These are phyloP conservation scores for Cornus suecica DNA, from an alignment of 148 eudicot species.

Conservation along the genomic window DNA sequence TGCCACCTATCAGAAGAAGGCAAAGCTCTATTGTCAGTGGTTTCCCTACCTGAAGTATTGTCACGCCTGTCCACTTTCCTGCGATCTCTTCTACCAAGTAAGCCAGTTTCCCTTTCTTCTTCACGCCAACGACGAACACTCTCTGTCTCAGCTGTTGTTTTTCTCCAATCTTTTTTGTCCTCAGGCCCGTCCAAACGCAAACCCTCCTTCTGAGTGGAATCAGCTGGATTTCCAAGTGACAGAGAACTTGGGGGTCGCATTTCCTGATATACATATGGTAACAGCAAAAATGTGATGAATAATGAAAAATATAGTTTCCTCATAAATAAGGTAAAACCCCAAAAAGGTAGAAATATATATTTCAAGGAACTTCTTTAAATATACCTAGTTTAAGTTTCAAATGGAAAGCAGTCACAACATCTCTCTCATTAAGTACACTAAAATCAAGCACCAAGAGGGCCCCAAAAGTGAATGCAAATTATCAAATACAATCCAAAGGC, in stretches of 20 bases:
- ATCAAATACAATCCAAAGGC: background rate
- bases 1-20: constrained; percentile 75
- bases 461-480: background rate
- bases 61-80: constrained; percentile 81
- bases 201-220: constrained; percentile 62
- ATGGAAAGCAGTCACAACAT: background rate
- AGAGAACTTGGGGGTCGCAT: constrained; percentile 72
- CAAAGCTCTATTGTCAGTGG: constrained; percentile 45
- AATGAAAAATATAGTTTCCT: background rate
- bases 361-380: background rate
- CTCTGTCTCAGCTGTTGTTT: constrained; percentile 58
- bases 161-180: constrained; percentile 90
- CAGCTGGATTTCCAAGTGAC: constrained; percentile 75
- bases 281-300: background rate
- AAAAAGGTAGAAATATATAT: background rate
- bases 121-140: constrained; percentile 95
- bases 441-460: background rate
- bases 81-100: constrained; percentile 89
- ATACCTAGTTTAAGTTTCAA: background rate
- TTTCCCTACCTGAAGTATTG: constrained; percentile 67
- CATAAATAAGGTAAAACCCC: background rate
- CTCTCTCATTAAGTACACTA: background rate
- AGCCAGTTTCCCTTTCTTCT: constrained; percentile 97
- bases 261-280: constrained; percentile 47
- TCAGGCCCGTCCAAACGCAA: constrained; percentile 43